A percentile compares a stretch with the other conserved stretches of the same genome.
phyloP scores from a whole-genome alignment of 2,329 filamentous ascomycete species.

The Sporothrix schenckii region DNA sequence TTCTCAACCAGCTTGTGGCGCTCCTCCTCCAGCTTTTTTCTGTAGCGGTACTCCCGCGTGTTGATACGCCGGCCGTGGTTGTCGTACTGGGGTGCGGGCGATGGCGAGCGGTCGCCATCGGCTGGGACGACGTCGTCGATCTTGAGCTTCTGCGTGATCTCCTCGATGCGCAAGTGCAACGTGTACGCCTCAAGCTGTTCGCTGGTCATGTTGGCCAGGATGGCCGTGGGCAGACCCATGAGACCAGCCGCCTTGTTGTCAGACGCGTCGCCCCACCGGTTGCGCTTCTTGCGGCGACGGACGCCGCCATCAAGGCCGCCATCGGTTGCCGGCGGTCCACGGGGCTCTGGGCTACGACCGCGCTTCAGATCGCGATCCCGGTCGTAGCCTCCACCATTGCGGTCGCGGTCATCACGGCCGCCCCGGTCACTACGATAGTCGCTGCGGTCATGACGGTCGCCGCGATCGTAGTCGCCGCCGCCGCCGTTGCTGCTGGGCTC shows the following conservation, averaged over 20 bases:
- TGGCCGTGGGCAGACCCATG: constrained; percentile 95
- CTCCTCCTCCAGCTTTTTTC: constrained; percentile 97
- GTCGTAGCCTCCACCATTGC: constrained; percentile 36
- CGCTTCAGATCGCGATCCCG: constrained; percentile 68
- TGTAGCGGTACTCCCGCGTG: constrained; percentile 96
- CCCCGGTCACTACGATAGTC: constrained; percentile 12
- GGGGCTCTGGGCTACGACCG: constrained; percentile 85
- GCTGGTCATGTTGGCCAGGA: constrained; percentile 95
- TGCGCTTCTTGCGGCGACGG: constrained; percentile 79
- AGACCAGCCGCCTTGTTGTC: constrained; percentile 98
- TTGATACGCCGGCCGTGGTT: constrained; percentile 99
- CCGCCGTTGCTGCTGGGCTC: constrained; percentile 35
- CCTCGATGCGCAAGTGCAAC: constrained; percentile 93
- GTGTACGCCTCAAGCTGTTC: constrained; percentile 98
- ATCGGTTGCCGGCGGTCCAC: constrained; percentile 47
- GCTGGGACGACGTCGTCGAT: constrained; percentile 98
- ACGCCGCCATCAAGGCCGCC: neutral
- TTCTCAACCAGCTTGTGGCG: constrained; percentile 98
- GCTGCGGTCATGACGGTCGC: constrained; percentile 12
- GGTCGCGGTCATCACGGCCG: constrained; percentile 35
- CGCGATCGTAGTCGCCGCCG: constrained; percentile 33
- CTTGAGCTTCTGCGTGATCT: constrained; percentile 98
- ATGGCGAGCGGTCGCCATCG: constrained; percentile 93
- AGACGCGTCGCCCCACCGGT: constrained; percentile 94
- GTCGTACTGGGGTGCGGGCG: constrained; percentile 94